Conservation (phyloP, 2,329 filamentous ascomycete species). For the Clonostachys byssicola region DNA sequence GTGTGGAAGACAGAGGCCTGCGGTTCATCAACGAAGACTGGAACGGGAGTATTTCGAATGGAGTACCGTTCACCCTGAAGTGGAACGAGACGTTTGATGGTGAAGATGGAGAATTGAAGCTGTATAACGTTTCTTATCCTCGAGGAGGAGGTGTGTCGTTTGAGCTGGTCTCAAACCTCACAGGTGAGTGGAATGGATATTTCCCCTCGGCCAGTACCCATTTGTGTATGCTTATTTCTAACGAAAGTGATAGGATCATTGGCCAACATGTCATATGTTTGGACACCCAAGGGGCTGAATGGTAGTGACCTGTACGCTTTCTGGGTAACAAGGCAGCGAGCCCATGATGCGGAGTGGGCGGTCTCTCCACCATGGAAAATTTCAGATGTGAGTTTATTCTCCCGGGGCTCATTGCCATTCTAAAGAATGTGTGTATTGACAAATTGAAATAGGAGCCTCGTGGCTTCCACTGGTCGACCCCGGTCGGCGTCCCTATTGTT, state of each 20-base stretch:
- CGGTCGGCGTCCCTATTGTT: slow-evolving; percentile 20
- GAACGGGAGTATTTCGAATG: slow-evolving; percentile 26
- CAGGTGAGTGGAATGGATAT: slow-evolving; percentile 12
- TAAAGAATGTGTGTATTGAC: not conserved
- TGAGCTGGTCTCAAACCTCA: slow-evolving; percentile 20
- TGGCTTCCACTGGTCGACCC: slow-evolving; percentile 16
- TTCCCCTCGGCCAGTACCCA: too few relatives aligned
- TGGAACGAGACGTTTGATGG: slow-evolving; percentile 21
- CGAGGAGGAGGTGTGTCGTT: slow-evolving; percentile 18
- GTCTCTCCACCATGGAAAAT: slow-evolving; percentile 23
- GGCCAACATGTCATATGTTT: slow-evolving; percentile 13
- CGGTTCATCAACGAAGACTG: slow-evolving; percentile 23
- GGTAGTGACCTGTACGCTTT: slow-evolving; percentile 19
- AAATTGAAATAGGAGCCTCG: slow-evolving; percentile 7
- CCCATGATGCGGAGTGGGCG: slow-evolving; percentile 16
- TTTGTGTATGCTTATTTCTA: not conserved
- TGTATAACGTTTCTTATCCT: slow-evolving; percentile 23
- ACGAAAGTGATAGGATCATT: slow-evolving; percentile 12
- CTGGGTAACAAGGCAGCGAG: slow-evolving; percentile 15
- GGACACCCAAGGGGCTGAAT: slow-evolving; percentile 17
- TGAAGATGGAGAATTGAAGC: slow-evolving; percentile 12
- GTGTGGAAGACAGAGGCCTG: slow-evolving; percentile 13
- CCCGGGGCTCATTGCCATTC: not conserved
- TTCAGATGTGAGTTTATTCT: slow-evolving; percentile 10
- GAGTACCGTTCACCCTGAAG: slow-evolving; percentile 15